A percentile compares a stretch with the other conserved stretches of the same genome.
phyloP scores from a whole-genome alignment of 192 early-diverging fungal species.

The Backusella morwellensis region DNA sequence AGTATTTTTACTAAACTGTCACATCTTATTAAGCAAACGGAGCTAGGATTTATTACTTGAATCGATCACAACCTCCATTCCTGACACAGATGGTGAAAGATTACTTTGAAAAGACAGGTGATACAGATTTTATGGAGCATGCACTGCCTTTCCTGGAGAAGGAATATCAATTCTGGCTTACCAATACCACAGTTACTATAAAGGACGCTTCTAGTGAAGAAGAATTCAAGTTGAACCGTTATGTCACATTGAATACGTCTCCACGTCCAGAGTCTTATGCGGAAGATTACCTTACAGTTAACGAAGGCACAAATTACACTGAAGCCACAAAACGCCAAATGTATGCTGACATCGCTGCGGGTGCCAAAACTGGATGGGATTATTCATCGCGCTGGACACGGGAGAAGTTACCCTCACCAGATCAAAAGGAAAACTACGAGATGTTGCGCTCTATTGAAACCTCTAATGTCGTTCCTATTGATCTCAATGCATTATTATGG shows the following conservation, averaged over 20 bases:
- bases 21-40: slow-evolving; percentile 54
- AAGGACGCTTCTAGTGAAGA: slow-evolving; percentile 16
- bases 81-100: slow-evolving; percentile 66
- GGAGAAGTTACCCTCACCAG: slow-evolving; percentile 16
- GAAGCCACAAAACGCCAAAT: slow-evolving; percentile 28
- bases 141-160: slow-evolving; percentile 55
- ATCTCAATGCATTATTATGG: slow-evolving; percentile 71
- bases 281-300: slow-evolving; percentile 54
- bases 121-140: slow-evolving; percentile 38
- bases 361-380: slow-evolving; percentile 76
- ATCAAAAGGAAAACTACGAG: slow-evolving; percentile 11
- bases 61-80: slow-evolving; percentile 75
- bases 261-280: slow-evolving; percentile 70
- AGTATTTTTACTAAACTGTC: neutral
- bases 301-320: slow-evolving; percentile 40
- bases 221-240: slow-evolving; percentile 46
- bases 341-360: slow-evolving; percentile 65
- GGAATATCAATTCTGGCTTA: slow-evolving; percentile 65
- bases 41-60: slow-evolving; percentile 70
- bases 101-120: slow-evolving; percentile 52
- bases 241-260: slow-evolving; percentile 47
- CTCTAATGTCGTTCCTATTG: slow-evolving; percentile 58
- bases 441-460: slow-evolving; percentile 57
- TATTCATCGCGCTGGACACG: slow-evolving; percentile 63
- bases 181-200: slow-evolving; percentile 49